Evolutionary conservation across 2,329 filamentous ascomycete genomes (phyloP).

Genomic region (Xylariaceae sp.): DNA sequence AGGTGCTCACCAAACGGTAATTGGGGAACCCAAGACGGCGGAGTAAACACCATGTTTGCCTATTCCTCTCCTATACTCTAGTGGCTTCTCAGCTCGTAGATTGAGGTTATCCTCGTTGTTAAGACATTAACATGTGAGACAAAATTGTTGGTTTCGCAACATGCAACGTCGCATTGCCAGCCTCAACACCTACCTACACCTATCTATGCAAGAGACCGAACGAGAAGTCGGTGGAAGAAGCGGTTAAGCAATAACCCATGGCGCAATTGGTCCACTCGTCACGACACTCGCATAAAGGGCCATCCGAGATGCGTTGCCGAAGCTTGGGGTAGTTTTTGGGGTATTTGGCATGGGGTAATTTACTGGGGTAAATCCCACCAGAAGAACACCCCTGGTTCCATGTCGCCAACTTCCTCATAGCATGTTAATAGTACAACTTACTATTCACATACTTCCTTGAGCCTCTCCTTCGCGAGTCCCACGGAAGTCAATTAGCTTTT

Average conservation of each 20-base stretch:
- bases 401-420: no score
- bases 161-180: no score
- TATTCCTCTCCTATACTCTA: not conserved
- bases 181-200: no score
- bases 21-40: constrained; percentile 26
- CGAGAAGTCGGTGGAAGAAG: not conserved
- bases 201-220: not conserved
- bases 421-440: no score
- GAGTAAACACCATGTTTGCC: constrained; percentile 27
- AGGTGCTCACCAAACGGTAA: constrained; percentile 25
- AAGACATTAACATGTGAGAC: no score
- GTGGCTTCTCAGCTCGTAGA: not conserved
- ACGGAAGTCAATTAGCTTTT: no score
- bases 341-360: not conserved
- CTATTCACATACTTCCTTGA: no score
- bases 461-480: no score
- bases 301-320: constrained; percentile 7
- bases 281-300: not conserved
- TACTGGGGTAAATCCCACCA: not conserved
- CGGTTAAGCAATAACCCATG: not conserved
- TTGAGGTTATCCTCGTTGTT: no score
- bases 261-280: not conserved
- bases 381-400: no score
- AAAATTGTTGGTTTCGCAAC: no score
- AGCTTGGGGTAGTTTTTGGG: not conserved